These are phyloP conservation scores for Centrapalus pauciflorus DNA, from an alignment of 129 eudicot species.

Conservation along the genomic window DNA sequence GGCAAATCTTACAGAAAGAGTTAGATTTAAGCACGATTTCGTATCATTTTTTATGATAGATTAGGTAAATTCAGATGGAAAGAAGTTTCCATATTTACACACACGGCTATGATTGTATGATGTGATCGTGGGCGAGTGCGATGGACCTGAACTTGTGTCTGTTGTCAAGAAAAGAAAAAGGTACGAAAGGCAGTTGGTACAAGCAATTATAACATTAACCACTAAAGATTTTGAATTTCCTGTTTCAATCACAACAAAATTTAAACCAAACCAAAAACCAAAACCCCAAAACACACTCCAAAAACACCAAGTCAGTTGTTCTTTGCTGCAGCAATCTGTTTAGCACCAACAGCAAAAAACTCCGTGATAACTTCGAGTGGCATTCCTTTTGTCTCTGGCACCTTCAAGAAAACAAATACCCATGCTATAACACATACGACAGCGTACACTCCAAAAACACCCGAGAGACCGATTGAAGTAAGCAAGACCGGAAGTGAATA, in stretches of 20 bases:
- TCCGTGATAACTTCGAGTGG: conserved; percentile 95
- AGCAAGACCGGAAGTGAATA: conserved; percentile 79
- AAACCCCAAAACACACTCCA: conserved; percentile 12
- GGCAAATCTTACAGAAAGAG: no score
- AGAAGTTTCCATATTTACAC: no score
- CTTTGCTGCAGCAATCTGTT: conserved; percentile 41
- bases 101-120: no score
- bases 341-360: conserved; percentile 93
- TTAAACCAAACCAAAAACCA: conserved; percentile 24
- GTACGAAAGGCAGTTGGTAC: conserved; percentile 17
- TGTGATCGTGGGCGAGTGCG: no score
- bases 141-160: conserved; percentile 12
- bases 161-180: conserved; percentile 14
- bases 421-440: conserved; percentile 61
- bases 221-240: conserved; percentile 14
- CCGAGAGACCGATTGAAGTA: conserved; percentile 69
- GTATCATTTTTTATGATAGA: no score
- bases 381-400: conserved; percentile 98
- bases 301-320: conserved; percentile 23
- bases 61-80: no score
- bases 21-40: no score
- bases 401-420: conserved; percentile 82
- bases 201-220: conserved; percentile 14
- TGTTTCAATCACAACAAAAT: conserved; percentile 29
- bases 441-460: conserved; percentile 82